Evolutionary conservation across 768 basidiomycete species (phyloP), one percentile per base, ranked within the genome.

Genomic region (Hortiboletus campestris): DNA sequence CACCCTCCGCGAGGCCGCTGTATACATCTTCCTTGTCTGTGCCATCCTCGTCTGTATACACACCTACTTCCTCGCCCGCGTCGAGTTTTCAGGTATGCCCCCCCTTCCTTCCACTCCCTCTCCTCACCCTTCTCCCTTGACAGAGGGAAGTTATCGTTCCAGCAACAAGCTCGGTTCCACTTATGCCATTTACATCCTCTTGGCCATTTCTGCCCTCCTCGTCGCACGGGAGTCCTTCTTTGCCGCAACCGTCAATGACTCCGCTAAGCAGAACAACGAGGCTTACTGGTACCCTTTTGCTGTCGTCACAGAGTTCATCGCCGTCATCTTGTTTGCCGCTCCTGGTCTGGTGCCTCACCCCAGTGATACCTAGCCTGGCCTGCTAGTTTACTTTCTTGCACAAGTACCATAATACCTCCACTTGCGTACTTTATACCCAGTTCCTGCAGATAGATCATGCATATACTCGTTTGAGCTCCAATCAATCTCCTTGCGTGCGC

Each of bases 221-320:
- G 49, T 75, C 44, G 58, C 46, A 1, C 67, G 70, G 20, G 67
- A 73, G 46, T 57, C 60, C 45, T 74, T 74, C 64, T 65, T 72
- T 25, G 47, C 65, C 55, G 69, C 64, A 7, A 72, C 68, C 7
- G 48, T 50, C 28, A 38, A 39, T 46, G 39, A 66, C 1, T 2
- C 22, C 2, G n/a, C 46, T 0, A 16, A 45, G 4, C 70, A 73
- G 47, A 61, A 65, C 40, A 62, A 68, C 16, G 71, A 75, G 42
- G 57, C 51, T 1, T 32, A 72, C 9, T 73, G 70, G 66, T 74
- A 72, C 38, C 72, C 73, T 4, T 58, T 75, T 29, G 35, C 67
- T 20, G 74, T 57, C 2, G 48, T 69, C 14, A 62, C 74, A 12
- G 73, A 75, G 47, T 56, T 68, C 32, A 48, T 75, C 22, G 73